Conservation (phyloP, 805 yeast species). For the Yamadazyma olivae region DNA sequence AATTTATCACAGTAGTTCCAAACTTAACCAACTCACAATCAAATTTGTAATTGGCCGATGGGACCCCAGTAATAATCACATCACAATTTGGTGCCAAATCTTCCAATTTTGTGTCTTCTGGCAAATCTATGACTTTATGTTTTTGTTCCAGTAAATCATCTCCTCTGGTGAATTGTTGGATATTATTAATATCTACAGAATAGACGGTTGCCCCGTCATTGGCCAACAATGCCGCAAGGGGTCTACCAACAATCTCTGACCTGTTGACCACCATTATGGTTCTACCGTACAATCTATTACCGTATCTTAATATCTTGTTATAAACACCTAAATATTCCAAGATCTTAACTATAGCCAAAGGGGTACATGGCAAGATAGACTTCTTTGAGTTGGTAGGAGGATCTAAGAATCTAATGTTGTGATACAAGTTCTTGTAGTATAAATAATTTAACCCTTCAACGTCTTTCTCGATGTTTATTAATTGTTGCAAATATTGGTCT, state of each 20-base stretch:
- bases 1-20: constrained; percentile 90
- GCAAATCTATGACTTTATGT: constrained; percentile 67
- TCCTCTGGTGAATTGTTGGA: constrained; percentile 92
- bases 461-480: constrained; percentile 86
- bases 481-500: constrained; percentile 93
- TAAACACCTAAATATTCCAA: constrained; percentile 87
- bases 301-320: constrained; percentile 77
- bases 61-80: constrained; percentile 95
- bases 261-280: constrained; percentile 88
- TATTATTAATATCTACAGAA: constrained; percentile 83
- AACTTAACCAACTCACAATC: constrained; percentile 76
- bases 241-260: constrained; percentile 96
- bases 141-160: constrained; percentile 78
- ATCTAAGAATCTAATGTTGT: constrained; percentile 84
- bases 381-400: constrained; percentile 61
- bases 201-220: constrained; percentile 97
- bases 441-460: constrained; percentile 93
- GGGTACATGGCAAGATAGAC: constrained; percentile 94
- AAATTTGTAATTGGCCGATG: constrained; percentile 77
- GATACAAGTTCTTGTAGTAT: constrained; percentile 92
- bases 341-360: constrained; percentile 90
- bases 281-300: constrained; percentile 91
- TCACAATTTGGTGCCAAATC: constrained; percentile 74
- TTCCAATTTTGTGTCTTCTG: constrained; percentile 50
- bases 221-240: constrained; percentile 91